Evolutionary conservation across 78 protist species (phyloP).

Genomic region (Protostelium mycophagum): DNA sequence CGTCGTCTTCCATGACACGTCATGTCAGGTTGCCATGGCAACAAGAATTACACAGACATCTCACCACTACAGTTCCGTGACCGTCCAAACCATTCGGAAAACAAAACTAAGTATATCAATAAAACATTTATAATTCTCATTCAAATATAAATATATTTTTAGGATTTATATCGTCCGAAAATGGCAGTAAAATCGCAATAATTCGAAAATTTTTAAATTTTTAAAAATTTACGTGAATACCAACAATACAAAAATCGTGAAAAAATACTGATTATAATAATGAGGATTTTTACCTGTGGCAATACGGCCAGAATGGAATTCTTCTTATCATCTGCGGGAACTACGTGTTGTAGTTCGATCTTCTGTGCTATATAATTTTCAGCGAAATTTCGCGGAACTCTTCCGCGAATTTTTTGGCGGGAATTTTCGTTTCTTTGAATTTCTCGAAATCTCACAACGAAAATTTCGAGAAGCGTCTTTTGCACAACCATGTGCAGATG

Average conservation of each 20-base stretch:
- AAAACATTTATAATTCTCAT: not conserved
- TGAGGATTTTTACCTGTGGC: not conserved
- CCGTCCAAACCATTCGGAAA: not conserved
- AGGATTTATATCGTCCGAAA: no score
- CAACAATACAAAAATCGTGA: no score
- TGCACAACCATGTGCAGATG: no score
- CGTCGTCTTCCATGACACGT: not conserved
- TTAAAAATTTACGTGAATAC: no score
- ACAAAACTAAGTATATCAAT: not conserved
- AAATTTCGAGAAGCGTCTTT: no score
- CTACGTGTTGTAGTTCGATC: not conserved
- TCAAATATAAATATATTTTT: no score
- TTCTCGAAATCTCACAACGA: no score
- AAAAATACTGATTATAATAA: no score
- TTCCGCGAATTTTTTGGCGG: not conserved
- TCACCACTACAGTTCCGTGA: not conserved
- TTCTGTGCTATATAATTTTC: not conserved
- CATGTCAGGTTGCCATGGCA: not conserved
- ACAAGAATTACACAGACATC: not conserved
- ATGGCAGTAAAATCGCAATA: no score
- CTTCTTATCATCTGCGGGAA: not conserved
- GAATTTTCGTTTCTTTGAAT: no score
- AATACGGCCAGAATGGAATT: not conserved
- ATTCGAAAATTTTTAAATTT: no score
- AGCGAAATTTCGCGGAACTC: not conserved